A percentile compares a stretch with the other conserved stretches of the same genome.
Evolutionary conservation across 139 green algal species (phyloP).

Genomic region (Chlorella ohadii): DNA sequence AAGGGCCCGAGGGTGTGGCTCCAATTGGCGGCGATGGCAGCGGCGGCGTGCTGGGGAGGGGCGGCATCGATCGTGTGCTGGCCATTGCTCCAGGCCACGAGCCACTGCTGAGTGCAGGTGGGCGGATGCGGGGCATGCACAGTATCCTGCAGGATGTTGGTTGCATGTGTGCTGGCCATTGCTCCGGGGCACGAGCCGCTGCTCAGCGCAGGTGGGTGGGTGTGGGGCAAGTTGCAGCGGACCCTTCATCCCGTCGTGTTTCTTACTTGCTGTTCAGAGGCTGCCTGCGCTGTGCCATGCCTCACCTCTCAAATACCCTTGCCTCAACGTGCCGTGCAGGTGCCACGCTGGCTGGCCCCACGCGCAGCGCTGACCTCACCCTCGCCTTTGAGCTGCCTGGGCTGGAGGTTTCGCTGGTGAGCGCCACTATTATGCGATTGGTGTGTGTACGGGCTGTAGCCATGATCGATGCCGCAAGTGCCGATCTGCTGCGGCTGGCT

Average conservation of each 20-base stretch:
- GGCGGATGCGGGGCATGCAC: no score
- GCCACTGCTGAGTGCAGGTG: constrained; percentile 28
- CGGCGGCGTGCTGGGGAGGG: constrained; percentile 56
- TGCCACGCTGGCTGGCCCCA: background rate
- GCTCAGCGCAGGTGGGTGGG: constrained; percentile 2
- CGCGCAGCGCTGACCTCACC: constrained; percentile 5
- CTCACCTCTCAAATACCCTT: no score
- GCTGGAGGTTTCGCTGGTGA: constrained; percentile 73
- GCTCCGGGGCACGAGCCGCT: constrained; percentile 39
- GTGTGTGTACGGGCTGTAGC: no score
- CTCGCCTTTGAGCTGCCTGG: constrained; percentile 41
- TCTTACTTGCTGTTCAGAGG: background rate
- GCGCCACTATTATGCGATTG: no score
- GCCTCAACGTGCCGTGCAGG: background rate
- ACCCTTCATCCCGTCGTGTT: no score
- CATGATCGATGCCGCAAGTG: no score
- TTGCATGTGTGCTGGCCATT: constrained; percentile 61
- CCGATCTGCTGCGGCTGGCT: no score
- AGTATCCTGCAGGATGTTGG: no score
- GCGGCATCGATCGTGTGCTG: constrained; percentile 58
- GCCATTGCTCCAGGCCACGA: constrained; percentile 50
- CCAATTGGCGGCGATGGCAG: constrained; percentile 52
- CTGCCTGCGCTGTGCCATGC: background rate
- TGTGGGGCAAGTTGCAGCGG: no score
- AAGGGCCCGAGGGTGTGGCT: constrained; percentile 47